Evolutionary conservation across 208 protist species (phyloP), one percentile per base, ranked within the genome.

Genomic region (Leishmania gerbilli): DNA sequence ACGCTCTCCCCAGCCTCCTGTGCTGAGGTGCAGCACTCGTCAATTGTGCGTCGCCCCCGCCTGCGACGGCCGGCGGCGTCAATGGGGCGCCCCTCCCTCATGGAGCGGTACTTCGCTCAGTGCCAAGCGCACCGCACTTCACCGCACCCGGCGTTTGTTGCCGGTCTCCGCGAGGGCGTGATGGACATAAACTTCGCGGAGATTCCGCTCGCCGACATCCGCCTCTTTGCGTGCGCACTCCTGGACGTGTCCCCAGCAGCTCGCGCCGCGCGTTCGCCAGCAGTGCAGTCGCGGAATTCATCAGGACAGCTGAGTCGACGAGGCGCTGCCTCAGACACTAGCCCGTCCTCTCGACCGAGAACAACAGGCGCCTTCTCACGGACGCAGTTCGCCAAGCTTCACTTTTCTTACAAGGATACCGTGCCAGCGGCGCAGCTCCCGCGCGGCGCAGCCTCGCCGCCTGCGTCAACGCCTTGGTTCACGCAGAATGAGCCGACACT

Each of bases 71-170:
- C 49, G 51, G 37, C 40, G 19, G 56, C 37, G 55, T 19, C 72
- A 19, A 93, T 95, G 92, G 78, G 79, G 1, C 76, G 77, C 0
- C 69, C 60, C 53, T 71, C 75, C 24, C 65, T 93, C 8, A 71
- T 91, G 62, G 77, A 85, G 37, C 88, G 87, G 45, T 95, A 95
- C 79, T 83, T 93, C 53, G 72, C 79, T 45, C 86, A 92, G 76
- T 95, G 90, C 80, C 74, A 86, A 67, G 79, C 82, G 51, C 89
- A 88, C 49, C 86, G 76, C 55, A 80, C 82, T 0, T 78, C 86
- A n/a, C 89, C 90, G 8, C 89, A 86, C 62, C 72, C 85, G 0
- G 84, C 72, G 34, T 91, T 95, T 76, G 79, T 90, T 37, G 76
- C 86, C 37, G 55, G 85, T 80, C 74, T 91, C 24, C 82, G 79